A percentile compares a stretch with the other conserved stretches of the same genome.
These are phyloP conservation scores for Phialophora verrucosa DNA, from an alignment of 2,329 filamentous ascomycete species.

Conservation along the genomic window DNA sequence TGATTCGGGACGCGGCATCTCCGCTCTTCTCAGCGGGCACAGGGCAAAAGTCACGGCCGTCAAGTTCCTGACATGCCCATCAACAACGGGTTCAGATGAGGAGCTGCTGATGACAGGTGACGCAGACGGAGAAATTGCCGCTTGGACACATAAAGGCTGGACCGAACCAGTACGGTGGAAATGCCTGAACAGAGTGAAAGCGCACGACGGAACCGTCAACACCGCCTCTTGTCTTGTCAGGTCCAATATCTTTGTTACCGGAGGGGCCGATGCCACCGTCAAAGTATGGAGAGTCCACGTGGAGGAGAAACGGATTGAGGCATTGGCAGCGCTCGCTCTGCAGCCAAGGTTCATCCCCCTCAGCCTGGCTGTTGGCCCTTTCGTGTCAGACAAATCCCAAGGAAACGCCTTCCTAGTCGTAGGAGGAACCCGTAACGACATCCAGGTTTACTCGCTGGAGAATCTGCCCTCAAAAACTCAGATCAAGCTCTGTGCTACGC, in stretches of 20 bases:
- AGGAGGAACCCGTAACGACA: conserved; percentile 80
- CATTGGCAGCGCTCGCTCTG: conserved; percentile 73
- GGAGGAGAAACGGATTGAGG: conserved; percentile 47
- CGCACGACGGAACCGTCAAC: conserved; percentile 78
- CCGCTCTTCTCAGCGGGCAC: conserved; percentile 74
- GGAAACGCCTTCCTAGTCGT: conserved; percentile 70
- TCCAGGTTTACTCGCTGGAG: conserved; percentile 77
- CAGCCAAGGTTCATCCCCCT: conserved; percentile 83
- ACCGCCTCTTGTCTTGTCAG: conserved; percentile 57
- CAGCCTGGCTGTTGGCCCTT: conserved; percentile 69
- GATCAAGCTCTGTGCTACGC: conserved; percentile 75
- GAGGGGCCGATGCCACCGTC: conserved; percentile 67
- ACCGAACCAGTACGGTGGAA: conserved; percentile 44
- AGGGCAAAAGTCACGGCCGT: conserved; percentile 80
- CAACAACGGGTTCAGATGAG: conserved; percentile 51
- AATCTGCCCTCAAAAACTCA: conserved; percentile 47
- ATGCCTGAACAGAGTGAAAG: conserved; percentile 59
- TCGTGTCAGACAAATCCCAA: conserved; percentile 59
- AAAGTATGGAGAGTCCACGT: conserved; percentile 69
- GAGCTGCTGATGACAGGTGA: conserved; percentile 77
- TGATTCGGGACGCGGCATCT: conserved; percentile 62
- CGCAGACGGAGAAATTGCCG: conserved; percentile 75
- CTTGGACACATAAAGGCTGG: conserved; percentile 58
- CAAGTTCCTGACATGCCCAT: conserved; percentile 68
- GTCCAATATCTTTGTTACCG: conserved; percentile 60